Evolutionary conservation across 1,284 basidiomycete genomes (phyloP), one percentile per base, ranked within the genome.

Genomic region (Ustilago bromivora): DNA sequence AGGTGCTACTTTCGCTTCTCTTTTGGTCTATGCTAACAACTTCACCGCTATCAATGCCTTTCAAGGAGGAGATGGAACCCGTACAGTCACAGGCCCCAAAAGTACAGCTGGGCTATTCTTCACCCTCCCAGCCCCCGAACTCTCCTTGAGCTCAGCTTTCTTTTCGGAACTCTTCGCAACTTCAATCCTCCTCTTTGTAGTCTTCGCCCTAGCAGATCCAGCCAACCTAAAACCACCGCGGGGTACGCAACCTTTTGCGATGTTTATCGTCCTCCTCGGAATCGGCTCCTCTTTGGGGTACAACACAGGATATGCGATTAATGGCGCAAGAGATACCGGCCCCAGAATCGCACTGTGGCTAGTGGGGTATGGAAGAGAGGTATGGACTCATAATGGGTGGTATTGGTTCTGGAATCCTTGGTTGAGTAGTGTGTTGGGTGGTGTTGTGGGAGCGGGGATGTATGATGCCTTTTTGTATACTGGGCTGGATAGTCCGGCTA

Each of bases 401-500:
- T 94, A 93, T 82, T 94, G 92, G 92, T 69, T 92, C 15, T 93
- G 92, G 92, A 91, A 91, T 76, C 90, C 91, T 13, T 64, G 78
- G 65, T 6, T 82, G 41, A 67, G 63, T 17, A 71, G 70, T 57
- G 80, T 86, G 40, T 12, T 71, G 12, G 87, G 87, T 11, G 87
- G 82, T 31, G 54, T 85, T 4, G 72, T 81, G 19, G 87, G 87
- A 0, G 83, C 79, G 15, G 61, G 81, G 34, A 23, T 85, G 34
- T 87, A 87, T 67, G 86, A 88, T 71, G 60, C 80, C 1, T 80
- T 86, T 47, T 62, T 87, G 56, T 87, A 85, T 67, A 84, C 78
- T 28, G 86, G 87, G 4, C 54, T 65, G n/a, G 87, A 87, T 57
- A 84, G 80, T 31, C 76, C 80, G 4, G 53, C 86, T 52, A 85